Base-by-base conservation (phyloP, 75 land plant species). In the Pinus albicaulis region DNA sequence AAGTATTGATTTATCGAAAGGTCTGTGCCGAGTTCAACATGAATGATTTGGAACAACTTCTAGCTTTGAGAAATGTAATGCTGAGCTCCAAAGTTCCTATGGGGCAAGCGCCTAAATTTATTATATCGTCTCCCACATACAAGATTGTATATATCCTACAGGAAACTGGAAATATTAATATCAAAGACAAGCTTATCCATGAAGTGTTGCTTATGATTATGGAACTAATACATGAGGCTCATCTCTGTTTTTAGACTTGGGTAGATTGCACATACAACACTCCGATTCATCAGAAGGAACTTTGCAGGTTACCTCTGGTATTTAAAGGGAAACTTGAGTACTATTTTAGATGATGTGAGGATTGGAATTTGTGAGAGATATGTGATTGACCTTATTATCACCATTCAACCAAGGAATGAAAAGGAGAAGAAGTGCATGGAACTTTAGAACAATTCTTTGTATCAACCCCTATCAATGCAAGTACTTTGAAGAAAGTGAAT, bases 181-280 rank as follows among this genome's bases (percentile, higher is more conserved):
- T 80, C 89, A 1, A 81, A 61, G 97, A 94, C 56, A 79, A 78
- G 73, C 76, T 94, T 63, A 92, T 94, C 7, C 97, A 94, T 68
- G 97, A 94, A 73, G 92, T 94, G 7, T 73, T 94, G 77, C 72
- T 94, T n/a, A 84, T 94, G 89, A 66, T 92, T 28, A 72, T 94
- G 56, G 97, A 94, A 84, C 97, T 95, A 0, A 60, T 94, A 7
- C 92, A 80, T 59, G 97, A 94, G 77, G 78, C 90, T 0, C 55
- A 91, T 72, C 90, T 94, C 68, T 87, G 94, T 89, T 1, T 88
- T 88, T 64, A 80, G 95, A 65, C 95, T 95, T 3, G 94, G 97
- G 71, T 80, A 94, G 75, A 85, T 44, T 73, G 85, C 97, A 12
- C 97, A 94, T 28, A 28, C 0, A 28, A 28, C 31, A 28, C 31